Evolutionary conservation across 208 protist species (phyloP).

Genomic region (Endotrypanum monterogeii): DNA sequence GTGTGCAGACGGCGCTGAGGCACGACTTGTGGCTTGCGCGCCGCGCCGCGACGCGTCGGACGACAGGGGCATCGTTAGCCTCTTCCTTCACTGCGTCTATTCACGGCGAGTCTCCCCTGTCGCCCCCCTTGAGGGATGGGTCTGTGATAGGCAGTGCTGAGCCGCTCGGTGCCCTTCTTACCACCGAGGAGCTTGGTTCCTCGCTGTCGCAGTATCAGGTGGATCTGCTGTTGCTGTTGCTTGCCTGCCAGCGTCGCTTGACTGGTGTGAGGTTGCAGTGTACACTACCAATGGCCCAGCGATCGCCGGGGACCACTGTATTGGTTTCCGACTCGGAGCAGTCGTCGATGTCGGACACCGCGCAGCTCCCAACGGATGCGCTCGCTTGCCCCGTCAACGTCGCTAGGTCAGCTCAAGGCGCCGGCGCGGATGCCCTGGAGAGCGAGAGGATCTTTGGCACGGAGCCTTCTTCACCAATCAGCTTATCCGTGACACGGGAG

Average conservation of each 20-base stretch:
- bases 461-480: constrained; percentile 13
- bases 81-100: not conserved
- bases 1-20: constrained; percentile 47
- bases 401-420: not conserved
- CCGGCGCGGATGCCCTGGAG: not conserved
- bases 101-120: not conserved
- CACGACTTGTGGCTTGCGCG: constrained; percentile 36
- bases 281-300: not conserved
- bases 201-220: constrained; percentile 48
- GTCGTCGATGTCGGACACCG: not conserved
- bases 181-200: constrained; percentile 39
- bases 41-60: not conserved
- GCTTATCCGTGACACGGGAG: constrained; percentile 16
- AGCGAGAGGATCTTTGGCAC: not conserved
- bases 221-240: constrained; percentile 67
- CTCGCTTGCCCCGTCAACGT: not conserved
- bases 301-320: not conserved
- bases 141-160: not conserved
- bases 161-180: constrained; percentile 22
- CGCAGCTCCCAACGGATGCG: not conserved
- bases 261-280: constrained; percentile 27
- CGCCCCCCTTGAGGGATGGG: not conserved
- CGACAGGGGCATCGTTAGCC: not conserved
- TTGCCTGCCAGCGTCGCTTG: constrained; percentile 65
- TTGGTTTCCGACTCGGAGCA: not conserved